Base-by-base conservation (phyloP, 306 rosid genomes). In the Castanopsis chinensis region DNA sequence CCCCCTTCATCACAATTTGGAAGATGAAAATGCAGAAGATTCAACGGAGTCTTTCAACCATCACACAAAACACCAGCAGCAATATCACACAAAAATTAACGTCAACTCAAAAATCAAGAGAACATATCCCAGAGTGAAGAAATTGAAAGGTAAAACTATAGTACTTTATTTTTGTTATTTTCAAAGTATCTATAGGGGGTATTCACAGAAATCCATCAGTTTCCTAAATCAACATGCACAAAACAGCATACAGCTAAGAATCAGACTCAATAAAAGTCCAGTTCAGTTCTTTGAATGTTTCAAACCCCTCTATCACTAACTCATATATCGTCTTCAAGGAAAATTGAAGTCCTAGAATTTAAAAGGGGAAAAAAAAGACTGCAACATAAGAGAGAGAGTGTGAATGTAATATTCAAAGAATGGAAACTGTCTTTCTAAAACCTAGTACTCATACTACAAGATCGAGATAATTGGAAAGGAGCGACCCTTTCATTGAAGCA, bases 391-490 rank as follows among this genome's bases (percentile, higher is more conserved):
- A 71, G 61, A 51, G 53, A 77, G 55, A 55, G 54, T 43, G 80
- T 88, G 41, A 80, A 78, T 86, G 83, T 72, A 60, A 54, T 78
- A 19, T 27, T 57, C 69, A 52, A 53, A 27, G 73, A 82, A 60
- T 43, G 73, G 13, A 80, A 56, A 69, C 75, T 68, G 23, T 25
- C 75, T 68, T 67, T 83, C 84, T 71, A 82, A 61, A 68, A 74
- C 53, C 85, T 78, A 74, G 45, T 56, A 58, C 85, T 84, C 85
- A 78, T 57, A 51, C 83, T 74, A 80, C 85, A 83, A 35, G 82
- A 74, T 73, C 69, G 86, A 52, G 89, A 75, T 13, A 86, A 67
- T 76, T 77, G 76, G 78, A 88, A 83, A 75, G 81, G 81, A 61
- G 78, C 35, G 56, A 73, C 78, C 81, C 87, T 81, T 51, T 78